phyloP scores from a whole-genome alignment of 1,284 basidiomycete genomes.

The Ustilago loliicola region DNA sequence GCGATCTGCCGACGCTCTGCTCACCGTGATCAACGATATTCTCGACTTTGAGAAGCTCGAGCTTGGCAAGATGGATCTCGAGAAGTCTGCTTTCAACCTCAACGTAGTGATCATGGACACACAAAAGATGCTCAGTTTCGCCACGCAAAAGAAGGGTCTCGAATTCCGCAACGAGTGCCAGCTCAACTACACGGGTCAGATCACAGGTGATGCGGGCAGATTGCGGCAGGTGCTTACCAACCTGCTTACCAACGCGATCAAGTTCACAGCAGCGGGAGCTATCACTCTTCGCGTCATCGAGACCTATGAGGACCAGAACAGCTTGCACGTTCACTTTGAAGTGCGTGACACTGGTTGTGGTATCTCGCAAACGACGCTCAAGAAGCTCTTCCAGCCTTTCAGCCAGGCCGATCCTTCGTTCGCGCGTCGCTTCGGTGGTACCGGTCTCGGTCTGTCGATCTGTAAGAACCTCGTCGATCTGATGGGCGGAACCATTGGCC shows the following conservation, averaged over 20 bases:
- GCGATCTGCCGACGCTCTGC: constrained; percentile 72
- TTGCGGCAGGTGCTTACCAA: constrained; percentile 70
- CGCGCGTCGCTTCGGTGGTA: constrained; percentile 64
- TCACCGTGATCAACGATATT: constrained; percentile 73
- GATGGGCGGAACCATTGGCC: constrained; percentile 64
- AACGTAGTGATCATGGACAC: constrained; percentile 69
- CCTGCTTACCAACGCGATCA: constrained; percentile 71
- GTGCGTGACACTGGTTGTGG: constrained; percentile 71
- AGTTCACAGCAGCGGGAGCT: constrained; percentile 69
- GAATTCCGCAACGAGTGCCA: constrained; percentile 65
- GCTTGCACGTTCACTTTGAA: constrained; percentile 64
- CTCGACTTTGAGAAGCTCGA: constrained; percentile 73
- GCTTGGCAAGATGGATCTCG: constrained; percentile 71
- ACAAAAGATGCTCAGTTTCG: constrained; percentile 68
- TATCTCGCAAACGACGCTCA: constrained; percentile 65
- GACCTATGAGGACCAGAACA: constrained; percentile 58
- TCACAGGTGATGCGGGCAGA: constrained; percentile 64
- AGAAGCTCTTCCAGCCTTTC: constrained; percentile 70
- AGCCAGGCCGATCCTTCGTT: constrained; percentile 66
- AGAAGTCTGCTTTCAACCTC: constrained; percentile 71
- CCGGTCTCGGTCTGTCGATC: constrained; percentile 65
- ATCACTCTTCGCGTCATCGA: constrained; percentile 67
- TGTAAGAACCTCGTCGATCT: constrained; percentile 64
- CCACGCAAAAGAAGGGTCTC: constrained; percentile 69
- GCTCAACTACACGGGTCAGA: constrained; percentile 58